Conservation (phyloP, 768 basidiomycete species). For the Podaxis sp. region DNA sequence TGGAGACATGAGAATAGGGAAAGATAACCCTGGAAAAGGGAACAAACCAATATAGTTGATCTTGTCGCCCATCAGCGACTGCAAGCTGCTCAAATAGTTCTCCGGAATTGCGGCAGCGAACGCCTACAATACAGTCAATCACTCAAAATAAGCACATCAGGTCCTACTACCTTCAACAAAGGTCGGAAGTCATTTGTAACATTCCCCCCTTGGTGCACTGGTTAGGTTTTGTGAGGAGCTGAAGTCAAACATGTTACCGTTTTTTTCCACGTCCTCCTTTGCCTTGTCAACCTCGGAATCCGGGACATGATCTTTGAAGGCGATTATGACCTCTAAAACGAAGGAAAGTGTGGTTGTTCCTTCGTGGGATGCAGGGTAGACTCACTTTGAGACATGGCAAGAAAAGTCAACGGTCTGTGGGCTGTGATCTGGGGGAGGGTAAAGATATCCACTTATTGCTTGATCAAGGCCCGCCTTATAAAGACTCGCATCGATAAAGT, state of each 20-base stretch:
- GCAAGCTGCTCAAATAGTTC: neutral
- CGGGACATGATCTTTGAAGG: neutral
- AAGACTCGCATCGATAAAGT: neutral
- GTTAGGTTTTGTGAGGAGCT: neutral
- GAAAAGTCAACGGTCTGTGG: neutral
- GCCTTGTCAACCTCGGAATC: neutral
- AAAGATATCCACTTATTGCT: neutral
- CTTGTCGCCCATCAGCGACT: neutral
- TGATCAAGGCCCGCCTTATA: neutral
- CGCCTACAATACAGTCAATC: neutral
- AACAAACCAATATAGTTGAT: constrained; percentile 1
- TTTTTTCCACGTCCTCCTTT: neutral
- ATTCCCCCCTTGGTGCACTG: neutral
- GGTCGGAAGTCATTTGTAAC: constrained; percentile 2
- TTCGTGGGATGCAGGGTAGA: neutral
- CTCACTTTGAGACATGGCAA: neutral
- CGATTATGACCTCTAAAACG: neutral
- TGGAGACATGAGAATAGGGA: neutral
- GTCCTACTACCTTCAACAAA: neutral
- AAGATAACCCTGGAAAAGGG: neutral
- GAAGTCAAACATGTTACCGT: neutral
- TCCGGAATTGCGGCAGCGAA: constrained; percentile 1
- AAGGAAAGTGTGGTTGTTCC: neutral
- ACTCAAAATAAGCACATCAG: neutral
- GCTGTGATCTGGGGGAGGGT: neutral